Evolutionary conservation across 208 protist genomes (phyloP), one percentile per base, ranked within the genome.

Genomic region (Wallacemonas sp.): DNA sequence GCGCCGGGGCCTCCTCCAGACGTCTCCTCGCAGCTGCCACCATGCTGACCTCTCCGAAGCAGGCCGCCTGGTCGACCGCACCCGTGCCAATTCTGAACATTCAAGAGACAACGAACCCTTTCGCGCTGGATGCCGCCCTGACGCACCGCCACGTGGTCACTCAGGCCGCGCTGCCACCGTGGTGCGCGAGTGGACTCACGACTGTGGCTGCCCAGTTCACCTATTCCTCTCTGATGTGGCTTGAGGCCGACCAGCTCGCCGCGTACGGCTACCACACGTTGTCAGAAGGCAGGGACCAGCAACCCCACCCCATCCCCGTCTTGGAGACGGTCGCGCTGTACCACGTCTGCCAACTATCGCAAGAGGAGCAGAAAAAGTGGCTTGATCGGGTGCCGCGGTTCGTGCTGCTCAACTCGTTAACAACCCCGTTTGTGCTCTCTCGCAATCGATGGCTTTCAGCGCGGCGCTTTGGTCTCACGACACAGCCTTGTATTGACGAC

Each of bases 91-190:
- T 95, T 45, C 66, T 86, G 34, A 95, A 92, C 60, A 77, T 78
- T 5, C 89, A 95, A 61, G 78, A 95, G 45, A 91, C 81, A n/a
- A 83, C 55, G n/a, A 95, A 95, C 45, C 84, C 89, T 1, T 95
- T 90, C 62, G 49, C 77, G 6, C 31, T 92, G 28, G 89, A 95
- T 53, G 22, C 66, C 22, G 24, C 67, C 6, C 77, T 95, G 24
- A 34, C 39, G 14, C 89, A 95, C 66, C 68, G 41, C 45, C 41
- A 83, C 38, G 47, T 86, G n/a, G 19, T 77, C 26, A 74, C 72
- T 6, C 65, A 68, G 1, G 38, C 28, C 0, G 30, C 77, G 1
- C 63, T 92, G 2, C 54, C 74, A 4, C 53, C 66, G 38, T 45
- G 49, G 3, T 47, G 84, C 34, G 49, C 36, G 30, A 90, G 82